Percentiles rank a stretch among this genome's conserved stretches.
phyloP scores from a whole-genome alignment of 2,329 filamentous ascomycete species.

The Coccinonectria pachysandricola region DNA sequence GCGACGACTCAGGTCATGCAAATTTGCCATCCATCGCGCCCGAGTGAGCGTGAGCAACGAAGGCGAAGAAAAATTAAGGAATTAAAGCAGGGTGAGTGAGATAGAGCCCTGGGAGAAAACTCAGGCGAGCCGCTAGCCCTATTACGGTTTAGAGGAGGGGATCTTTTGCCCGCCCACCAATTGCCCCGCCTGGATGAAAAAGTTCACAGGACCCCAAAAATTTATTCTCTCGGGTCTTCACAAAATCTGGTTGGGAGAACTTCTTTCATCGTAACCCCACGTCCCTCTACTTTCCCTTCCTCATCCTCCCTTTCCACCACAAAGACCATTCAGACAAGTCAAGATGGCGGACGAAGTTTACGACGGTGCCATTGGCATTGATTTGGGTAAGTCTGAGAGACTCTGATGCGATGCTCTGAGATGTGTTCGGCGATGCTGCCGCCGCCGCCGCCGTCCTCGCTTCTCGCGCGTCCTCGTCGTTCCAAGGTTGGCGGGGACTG shows the following conservation, averaged over 20 bases:
- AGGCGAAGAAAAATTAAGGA: constrained; percentile 9
- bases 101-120: constrained; percentile 16
- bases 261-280: constrained; percentile 30
- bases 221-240: constrained; percentile 20
- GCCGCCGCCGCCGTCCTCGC: too few species aligned
- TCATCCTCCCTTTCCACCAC: constrained; percentile 17
- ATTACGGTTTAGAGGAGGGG: constrained; percentile 16
- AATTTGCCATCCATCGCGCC: too few species aligned
- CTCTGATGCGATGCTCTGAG: too few species aligned
- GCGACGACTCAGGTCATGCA: too few species aligned
- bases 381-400: constrained; percentile 89
- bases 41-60: too few species aligned
- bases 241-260: constrained; percentile 26
- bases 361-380: constrained; percentile 99
- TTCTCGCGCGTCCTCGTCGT: neutral
- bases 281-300: constrained; percentile 19
- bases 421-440: neutral
- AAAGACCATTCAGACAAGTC: constrained; percentile 21
- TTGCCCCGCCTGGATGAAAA: constrained; percentile 21
- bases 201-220: constrained; percentile 24
- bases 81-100: constrained; percentile 8
- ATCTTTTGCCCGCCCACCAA: constrained; percentile 12
- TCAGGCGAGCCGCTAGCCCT: constrained; percentile 17
- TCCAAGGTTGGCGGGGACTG: too few species aligned
- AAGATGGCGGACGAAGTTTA: constrained; percentile 97